These are phyloP conservation scores for Orbilia blumenaviensis DNA, from an alignment of 2,329 filamentous ascomycete genomes.

Conservation along the genomic window DNA sequence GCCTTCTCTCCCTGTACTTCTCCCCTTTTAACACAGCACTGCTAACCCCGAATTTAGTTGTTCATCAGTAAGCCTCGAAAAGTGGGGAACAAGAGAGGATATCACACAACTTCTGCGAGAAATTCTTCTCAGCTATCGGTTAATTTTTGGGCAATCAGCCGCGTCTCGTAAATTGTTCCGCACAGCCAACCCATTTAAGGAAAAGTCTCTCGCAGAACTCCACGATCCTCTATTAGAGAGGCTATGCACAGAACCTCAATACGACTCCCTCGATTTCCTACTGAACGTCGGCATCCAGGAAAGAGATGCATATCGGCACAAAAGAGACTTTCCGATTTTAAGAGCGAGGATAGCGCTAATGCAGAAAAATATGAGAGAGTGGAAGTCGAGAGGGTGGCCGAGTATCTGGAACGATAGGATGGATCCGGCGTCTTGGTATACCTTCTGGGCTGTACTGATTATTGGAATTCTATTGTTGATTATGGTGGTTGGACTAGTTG, in stretches of 20 bases:
- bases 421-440: slow-evolving; percentile 27
- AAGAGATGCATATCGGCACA: slow-evolving; percentile 23
- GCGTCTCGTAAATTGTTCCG: slow-evolving; percentile 1
- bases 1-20: not conserved
- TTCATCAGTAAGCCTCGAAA: not conserved
- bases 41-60: not conserved
- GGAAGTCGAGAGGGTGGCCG: slow-evolving; percentile 18
- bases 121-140: slow-evolving; percentile 19
- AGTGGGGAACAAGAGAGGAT: slow-evolving; percentile 16
- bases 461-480: slow-evolving; percentile 2
- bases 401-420: slow-evolving; percentile 20
- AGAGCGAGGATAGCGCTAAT: slow-evolving; percentile 19
- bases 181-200: not conserved
- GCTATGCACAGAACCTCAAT: not conserved
- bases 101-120: not conserved
- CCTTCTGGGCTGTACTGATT: slow-evolving; percentile 15
- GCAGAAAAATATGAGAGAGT: slow-evolving; percentile 10
- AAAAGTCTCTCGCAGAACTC: not conserved
- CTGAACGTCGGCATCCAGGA: not conserved
- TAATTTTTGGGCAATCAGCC: slow-evolving; percentile 17
- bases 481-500: not conserved
- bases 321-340: slow-evolving; percentile 21
- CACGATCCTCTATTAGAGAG: slow-evolving; percentile 1
- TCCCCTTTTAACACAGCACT: not conserved
- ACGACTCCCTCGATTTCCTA: not conserved